Conservation (phyloP, 768 basidiomycete species). For the Coprinopsis marcescibilis region DNA sequence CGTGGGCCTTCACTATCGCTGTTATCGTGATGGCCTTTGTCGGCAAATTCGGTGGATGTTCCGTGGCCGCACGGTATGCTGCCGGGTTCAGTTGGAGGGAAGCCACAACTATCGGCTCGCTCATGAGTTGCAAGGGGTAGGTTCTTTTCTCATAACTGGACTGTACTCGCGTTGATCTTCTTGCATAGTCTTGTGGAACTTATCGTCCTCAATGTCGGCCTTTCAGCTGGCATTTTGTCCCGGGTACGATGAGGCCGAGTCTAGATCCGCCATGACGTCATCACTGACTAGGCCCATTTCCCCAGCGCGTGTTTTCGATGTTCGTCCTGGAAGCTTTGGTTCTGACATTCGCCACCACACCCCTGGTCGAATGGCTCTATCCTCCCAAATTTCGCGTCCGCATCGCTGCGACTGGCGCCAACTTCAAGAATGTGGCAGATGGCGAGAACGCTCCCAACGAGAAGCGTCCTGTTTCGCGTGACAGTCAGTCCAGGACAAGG, state of each 20-base stretch:
- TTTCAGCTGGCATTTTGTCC: slow-evolving; percentile 72
- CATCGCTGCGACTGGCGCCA: slow-evolving; percentile 38
- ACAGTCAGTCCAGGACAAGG: slow-evolving; percentile 39
- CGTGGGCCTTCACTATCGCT: slow-evolving; percentile 84
- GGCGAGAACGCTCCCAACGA: slow-evolving; percentile 22
- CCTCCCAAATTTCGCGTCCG: slow-evolving; percentile 55
- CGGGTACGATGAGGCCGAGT: too few relatives aligned
- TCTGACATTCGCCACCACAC: slow-evolving; percentile 84
- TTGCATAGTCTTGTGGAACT: slow-evolving; percentile 71
- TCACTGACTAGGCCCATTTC: background rate
- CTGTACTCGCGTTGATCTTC: background rate
- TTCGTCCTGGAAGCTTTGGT: slow-evolving; percentile 83
- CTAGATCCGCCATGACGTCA: background rate
- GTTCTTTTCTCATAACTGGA: background rate
- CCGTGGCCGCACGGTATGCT: slow-evolving; percentile 53
- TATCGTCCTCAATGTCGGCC: slow-evolving; percentile 93
- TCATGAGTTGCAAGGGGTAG: slow-evolving; percentile 96
- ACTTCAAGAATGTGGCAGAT: slow-evolving; percentile 41
- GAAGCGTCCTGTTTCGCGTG: slow-evolving; percentile 8
- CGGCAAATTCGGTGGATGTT: slow-evolving; percentile 89
- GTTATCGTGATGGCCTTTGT: slow-evolving; percentile 73
- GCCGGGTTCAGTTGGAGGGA: slow-evolving; percentile 82
- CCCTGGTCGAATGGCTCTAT: slow-evolving; percentile 60
- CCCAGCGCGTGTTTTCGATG: slow-evolving; percentile 80
- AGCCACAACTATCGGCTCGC: slow-evolving; percentile 72